Percentiles rank a stretch among this genome's conserved stretches.
Conservation (phyloP, 2,329 filamentous ascomycete genomes). For the Acrocalymma vagum region DNA sequence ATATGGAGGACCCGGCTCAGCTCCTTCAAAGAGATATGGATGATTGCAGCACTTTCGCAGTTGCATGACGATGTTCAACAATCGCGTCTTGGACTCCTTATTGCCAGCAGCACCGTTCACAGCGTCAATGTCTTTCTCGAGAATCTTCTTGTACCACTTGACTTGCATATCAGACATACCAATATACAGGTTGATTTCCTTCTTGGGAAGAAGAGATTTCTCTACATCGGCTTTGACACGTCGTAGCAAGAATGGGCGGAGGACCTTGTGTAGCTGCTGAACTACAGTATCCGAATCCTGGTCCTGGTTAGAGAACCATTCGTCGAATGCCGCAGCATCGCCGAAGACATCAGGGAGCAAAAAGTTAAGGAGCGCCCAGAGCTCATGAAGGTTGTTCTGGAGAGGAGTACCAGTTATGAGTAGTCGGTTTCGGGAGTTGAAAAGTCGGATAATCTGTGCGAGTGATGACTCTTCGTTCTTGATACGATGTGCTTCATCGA, state of each 20-base stretch:
- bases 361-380: conserved; percentile 98
- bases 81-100: conserved; percentile 94
- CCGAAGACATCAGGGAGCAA: conserved; percentile 97
- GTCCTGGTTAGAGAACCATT: conserved; percentile 94
- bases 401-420: conserved; percentile 96
- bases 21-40: conserved; percentile 96
- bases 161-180: conserved; percentile 99
- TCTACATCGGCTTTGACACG: conserved; percentile 98
- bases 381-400: conserved; percentile 97
- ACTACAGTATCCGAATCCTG: conserved; percentile 95
- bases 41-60: conserved; percentile 99
- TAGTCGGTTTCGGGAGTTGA: conserved; percentile 93
- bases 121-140: conserved; percentile 98
- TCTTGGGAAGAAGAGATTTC: conserved; percentile 96
- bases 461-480: conserved; percentile 99
- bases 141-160: conserved; percentile 98
- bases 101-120: conserved; percentile 97
- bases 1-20: conserved; percentile 95
- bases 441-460: conserved; percentile 94
- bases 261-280: conserved; percentile 90
- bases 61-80: conserved; percentile 99
- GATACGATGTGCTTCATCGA: conserved; percentile 97
- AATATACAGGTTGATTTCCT: conserved; percentile 95
- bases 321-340: conserved; percentile 94
- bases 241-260: conserved; percentile 91